Conservation (phyloP, 139 green algal genomes). For the Tetraselmis striata region DNA sequence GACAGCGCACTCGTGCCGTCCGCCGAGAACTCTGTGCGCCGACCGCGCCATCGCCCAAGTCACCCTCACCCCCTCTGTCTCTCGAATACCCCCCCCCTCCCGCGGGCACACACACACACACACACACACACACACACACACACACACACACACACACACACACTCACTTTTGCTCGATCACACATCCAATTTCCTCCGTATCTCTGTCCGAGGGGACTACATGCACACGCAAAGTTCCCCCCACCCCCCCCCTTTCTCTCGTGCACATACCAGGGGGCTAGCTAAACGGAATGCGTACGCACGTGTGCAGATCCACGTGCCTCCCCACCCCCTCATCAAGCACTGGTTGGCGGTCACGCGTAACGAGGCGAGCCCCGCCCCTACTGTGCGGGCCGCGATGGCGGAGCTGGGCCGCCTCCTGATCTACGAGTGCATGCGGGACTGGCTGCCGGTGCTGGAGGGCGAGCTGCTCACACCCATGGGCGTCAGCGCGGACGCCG, state of each 20-base stretch:
- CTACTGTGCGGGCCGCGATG: conserved; percentile 76
- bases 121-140: too few relatives aligned
- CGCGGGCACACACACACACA: too few relatives aligned
- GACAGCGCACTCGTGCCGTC: too few relatives aligned
- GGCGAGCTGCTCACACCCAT: conserved; percentile 72
- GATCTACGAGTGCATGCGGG: conserved; percentile 78
- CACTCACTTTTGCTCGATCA: background rate
- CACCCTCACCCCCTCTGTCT: too few relatives aligned
- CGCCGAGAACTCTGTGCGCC: too few relatives aligned
- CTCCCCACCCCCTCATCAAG: conserved; percentile 91
- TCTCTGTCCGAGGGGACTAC: background rate
- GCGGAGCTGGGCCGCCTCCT: conserved; percentile 87
- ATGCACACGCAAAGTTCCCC: background rate
- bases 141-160: background rate
- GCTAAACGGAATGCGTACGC: too few relatives aligned
- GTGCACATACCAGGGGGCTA: too few relatives aligned
- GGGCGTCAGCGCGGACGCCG: conserved; percentile 65
- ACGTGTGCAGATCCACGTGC: conserved; percentile 86
- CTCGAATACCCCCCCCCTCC: too few relatives aligned
- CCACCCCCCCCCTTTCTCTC: too few relatives aligned
- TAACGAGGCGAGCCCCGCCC: conserved; percentile 68
- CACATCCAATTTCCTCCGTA: background rate
- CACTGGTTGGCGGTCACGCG: conserved; percentile 90
- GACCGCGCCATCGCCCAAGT: too few relatives aligned
- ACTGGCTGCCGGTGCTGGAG: conserved; percentile 81